Base-by-base conservation (phyloP, 495 filamentous ascomycete species). In the Penicillium ucsense region DNA sequence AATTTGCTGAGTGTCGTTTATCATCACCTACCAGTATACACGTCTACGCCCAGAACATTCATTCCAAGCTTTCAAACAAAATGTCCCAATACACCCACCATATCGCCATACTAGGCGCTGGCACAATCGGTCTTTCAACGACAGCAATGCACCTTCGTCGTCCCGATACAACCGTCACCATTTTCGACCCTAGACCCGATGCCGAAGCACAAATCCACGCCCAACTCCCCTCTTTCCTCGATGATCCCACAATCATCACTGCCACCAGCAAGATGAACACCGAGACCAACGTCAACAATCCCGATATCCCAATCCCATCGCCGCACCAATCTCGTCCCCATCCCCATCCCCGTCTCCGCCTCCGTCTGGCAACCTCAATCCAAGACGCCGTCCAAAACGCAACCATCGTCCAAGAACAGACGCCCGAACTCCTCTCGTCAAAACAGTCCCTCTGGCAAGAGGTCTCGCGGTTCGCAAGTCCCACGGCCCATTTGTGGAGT, bases 121-220 rank as follows among this genome's bases (percentile, higher is more conserved):
- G 78, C 38, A 82, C 79, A 33, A 82, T 83, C 46, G 79, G 79
- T 45, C 71, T 81, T 42, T 81, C 79, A 30, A 78, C 78, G 66
- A 64, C 73, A 30, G 74, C 76, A 43, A 68, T 80, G 8, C 77
- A 82, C 53, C 63, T 82, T 35, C 49, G 62, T 2, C 68, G 72
- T 48, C 56, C 60, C 3, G 58, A 63, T 47, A 62, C 62, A 8
- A 59, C 57, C 8, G 55, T 80, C 29, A 72, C 72, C 36, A 69
- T 80, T 52, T 73, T 68, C 55, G 77, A 81, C 50, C 73, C 74
- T 5, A 62, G 77, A 6, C 71, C 74, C 11, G 72, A 81, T 51
- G 59, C 76, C 33, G 55, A 69, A 36, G 41, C 65, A 8, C 71
- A 79, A 55, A 51, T 81, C 42, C 52, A 51, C 4, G 51, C 54